Conservation (phyloP, 2,329 filamentous ascomycete genomes). For the Tricladium varicosporioides region DNA sequence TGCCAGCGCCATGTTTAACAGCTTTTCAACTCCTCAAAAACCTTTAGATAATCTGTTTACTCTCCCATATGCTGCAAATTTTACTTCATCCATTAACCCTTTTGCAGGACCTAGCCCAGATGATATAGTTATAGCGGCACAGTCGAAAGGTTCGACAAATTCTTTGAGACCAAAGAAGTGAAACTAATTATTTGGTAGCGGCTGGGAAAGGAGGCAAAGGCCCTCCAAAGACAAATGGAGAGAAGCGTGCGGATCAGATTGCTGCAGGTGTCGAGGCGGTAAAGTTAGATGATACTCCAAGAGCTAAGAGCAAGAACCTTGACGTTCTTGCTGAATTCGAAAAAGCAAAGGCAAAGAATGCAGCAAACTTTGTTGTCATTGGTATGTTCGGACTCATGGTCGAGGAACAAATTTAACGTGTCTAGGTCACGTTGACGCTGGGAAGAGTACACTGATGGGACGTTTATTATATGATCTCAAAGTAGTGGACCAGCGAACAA, state of each 20-base stretch:
- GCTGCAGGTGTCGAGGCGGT: conserved; percentile 46
- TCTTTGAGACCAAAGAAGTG: conserved; percentile 30
- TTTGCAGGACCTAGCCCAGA: conserved; percentile 90
- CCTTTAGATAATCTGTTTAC: conserved; percentile 31
- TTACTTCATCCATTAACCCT: conserved; percentile 50
- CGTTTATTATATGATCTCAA: conserved; percentile 86
- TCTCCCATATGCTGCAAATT: conserved; percentile 39
- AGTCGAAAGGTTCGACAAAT: conserved; percentile 75
- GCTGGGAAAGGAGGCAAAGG: conserved; percentile 39
- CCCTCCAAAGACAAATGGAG: conserved; percentile 37
- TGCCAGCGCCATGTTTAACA: conserved; percentile 44
- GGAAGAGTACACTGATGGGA: conserved; percentile 97
- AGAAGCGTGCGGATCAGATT: conserved; percentile 41
- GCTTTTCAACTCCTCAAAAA: conserved; percentile 13
- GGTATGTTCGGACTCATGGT: conserved; percentile 47
- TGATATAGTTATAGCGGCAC: conserved; percentile 82
- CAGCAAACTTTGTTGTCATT: conserved; percentile 88
- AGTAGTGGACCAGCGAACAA: conserved; percentile 80
- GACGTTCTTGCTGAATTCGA: conserved; percentile 81
- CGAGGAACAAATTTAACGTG: conserved; percentile 6
- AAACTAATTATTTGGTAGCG: conserved; percentile 42
- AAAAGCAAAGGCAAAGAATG: conserved; percentile 72
- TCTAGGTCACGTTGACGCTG: conserved; percentile 90
- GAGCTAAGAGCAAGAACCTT: conserved; percentile 72
- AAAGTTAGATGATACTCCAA: conserved; percentile 51